Base-by-base conservation (phyloP, 371 early-diverging fungal species). In the Lichtheimia hyalospora region DNA sequence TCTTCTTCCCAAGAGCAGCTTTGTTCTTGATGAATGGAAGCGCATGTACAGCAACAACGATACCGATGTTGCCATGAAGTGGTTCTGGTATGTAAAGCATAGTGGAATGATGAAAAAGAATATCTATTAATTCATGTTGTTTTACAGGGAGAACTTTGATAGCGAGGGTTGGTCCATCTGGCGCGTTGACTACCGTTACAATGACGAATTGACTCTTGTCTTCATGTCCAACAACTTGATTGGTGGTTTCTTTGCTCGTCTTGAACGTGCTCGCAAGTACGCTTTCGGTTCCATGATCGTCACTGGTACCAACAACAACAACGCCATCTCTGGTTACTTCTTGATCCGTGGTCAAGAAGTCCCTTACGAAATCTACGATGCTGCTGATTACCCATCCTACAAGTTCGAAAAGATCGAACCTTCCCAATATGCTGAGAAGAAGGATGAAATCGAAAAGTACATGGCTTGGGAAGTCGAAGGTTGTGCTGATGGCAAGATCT, bases 21-120 rank as follows among this genome's bases (percentile, higher is more conserved):
- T 96, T 79, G 72, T 80, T 67, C 68, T 96, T 60, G 95, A 96
- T 61, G 90, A 89, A 66, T 96, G 96, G 97, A 96, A 96, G 88
- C 90, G 96, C 58, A 88, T 92, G 83, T 96, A 96, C 90, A 94
- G 94, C 57, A 96, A 96, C 92, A 94, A 94, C 78, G 92, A 94
- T 61, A 88, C 89, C 67, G 92, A 93, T 61, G 85, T 80, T 51
- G 93, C 96, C 67, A 82, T 90, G 81, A 82, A 94, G 82, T 96
- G 91, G 91, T 92, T 96, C 84, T 95, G 95, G n/a, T n/a, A n/a
- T n/a, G n/a, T n/a, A n/a, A n/a, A n/a, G n/a, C n/a, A n/a, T n/a
- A n/a, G n/a, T n/a, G n/a, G n/a, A n/a, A n/a, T n/a, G n/a, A n/a
- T n/a, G n/a, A n/a, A n/a, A n/a, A n/a, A n/a, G n/a, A n/a, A n/a